A percentile compares a stretch with the other conserved stretches of the same genome.
Conservation (phyloP, 2,329 filamentous ascomycete genomes). For the Epichloe scottii region DNA sequence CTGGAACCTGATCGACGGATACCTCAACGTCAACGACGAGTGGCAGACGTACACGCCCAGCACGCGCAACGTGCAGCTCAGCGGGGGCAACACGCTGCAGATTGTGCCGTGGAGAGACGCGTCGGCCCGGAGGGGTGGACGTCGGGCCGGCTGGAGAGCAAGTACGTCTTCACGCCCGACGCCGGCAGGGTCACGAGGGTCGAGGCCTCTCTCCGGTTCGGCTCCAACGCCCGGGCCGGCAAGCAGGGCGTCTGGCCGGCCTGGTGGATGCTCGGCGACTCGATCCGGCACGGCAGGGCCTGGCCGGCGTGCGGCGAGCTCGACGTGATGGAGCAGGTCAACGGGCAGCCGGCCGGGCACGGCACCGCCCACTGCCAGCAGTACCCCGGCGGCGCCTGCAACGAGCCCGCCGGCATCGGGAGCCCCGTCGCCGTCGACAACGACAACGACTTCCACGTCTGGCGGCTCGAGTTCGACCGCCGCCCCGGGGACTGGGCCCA, state of each 20-base stretch:
- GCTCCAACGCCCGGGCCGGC: constrained; percentile 23
- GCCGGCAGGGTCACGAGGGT: constrained; percentile 32
- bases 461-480: constrained; percentile 38
- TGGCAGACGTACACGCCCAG: constrained; percentile 35
- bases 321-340: constrained; percentile 44
- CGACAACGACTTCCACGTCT: constrained; percentile 33
- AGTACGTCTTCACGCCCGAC: constrained; percentile 31
- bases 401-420: constrained; percentile 34
- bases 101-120: constrained; percentile 33
- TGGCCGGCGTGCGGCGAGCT: constrained; percentile 46
- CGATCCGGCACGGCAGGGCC: constrained; percentile 30
- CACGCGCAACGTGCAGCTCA: constrained; percentile 36
- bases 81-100: constrained; percentile 36
- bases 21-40: constrained; percentile 38
- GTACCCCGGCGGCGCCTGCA: constrained; percentile 33
- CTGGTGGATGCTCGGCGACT: constrained; percentile 44
- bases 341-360: constrained; percentile 32
- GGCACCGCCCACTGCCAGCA: constrained; percentile 41
- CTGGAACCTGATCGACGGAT: constrained; percentile 30
- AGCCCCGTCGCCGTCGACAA: constrained; percentile 22
- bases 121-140: constrained; percentile 32
- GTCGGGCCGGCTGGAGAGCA: constrained; percentile 41
- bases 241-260: constrained; percentile 47
- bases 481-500: constrained; percentile 29
- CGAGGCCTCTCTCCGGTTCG: constrained; percentile 35